phyloP scores from a whole-genome alignment of 2,329 filamentous ascomycete species.

The Botrytis aclada region DNA sequence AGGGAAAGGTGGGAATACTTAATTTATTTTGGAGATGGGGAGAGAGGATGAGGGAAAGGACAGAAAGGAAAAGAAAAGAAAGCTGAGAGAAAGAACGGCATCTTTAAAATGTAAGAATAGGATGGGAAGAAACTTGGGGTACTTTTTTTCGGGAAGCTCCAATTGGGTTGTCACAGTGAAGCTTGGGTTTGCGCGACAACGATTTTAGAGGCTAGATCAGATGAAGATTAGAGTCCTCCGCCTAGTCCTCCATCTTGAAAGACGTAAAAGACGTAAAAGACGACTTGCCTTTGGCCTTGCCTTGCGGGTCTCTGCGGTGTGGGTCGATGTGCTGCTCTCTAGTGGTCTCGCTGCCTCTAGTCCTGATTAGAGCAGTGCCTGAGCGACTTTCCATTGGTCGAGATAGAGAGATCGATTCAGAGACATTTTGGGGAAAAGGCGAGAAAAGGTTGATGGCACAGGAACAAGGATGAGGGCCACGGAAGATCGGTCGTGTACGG shows the following conservation, averaged over 20 bases:
- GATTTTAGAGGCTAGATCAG: slow-evolving; percentile 10
- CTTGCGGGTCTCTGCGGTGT: background rate
- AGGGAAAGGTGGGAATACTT: slow-evolving; percentile 25
- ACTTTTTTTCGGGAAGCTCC: slow-evolving; percentile 23
- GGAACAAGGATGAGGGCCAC: background rate
- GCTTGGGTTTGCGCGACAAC: slow-evolving; percentile 16
- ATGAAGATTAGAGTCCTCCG: background rate
- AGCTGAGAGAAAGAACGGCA: slow-evolving; percentile 15
- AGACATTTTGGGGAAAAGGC: slow-evolving; percentile 16
- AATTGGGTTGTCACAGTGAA: slow-evolving; percentile 20
- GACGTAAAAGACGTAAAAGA: background rate
- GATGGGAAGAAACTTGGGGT: slow-evolving; percentile 20
- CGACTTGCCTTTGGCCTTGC: background rate
- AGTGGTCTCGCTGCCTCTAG: too few species aligned
- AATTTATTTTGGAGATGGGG: slow-evolving; percentile 20
- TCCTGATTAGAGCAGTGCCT: background rate
- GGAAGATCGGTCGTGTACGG: background rate
- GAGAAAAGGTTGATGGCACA: background rate
- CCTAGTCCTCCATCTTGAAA: background rate
- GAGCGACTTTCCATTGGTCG: slow-evolving; percentile 1
- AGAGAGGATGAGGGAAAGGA: background rate
- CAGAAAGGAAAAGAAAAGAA: slow-evolving; percentile 20
- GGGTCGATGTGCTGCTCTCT: background rate
- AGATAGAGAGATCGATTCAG: background rate
- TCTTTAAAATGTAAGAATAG: background rate